Conservation (phyloP, 2,329 filamentous ascomycete species). For the Fusarium devonianum region DNA sequence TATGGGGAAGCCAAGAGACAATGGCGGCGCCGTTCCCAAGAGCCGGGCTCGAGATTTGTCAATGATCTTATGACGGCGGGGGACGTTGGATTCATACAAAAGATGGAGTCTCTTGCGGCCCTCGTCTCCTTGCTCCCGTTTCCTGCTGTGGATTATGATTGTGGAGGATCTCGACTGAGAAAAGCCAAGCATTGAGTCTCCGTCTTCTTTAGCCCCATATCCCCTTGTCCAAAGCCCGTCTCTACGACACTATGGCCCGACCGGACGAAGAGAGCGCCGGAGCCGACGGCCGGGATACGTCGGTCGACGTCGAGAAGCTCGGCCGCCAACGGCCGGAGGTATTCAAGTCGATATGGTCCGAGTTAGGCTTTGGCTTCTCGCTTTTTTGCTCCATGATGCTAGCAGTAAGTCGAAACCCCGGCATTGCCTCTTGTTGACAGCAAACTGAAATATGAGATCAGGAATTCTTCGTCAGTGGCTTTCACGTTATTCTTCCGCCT, state of each 20-base stretch:
- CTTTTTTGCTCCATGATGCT: slow-evolving; percentile 39
- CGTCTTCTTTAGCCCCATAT: neutral
- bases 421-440: neutral
- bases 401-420: slow-evolving; percentile 24
- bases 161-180: neutral
- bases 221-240: neutral
- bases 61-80: slow-evolving; percentile 10
- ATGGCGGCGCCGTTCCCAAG: slow-evolving; percentile 5
- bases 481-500: slow-evolving; percentile 65
- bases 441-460: slow-evolving; percentile 10
- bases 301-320: slow-evolving; percentile 36
- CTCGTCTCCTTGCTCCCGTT: slow-evolving; percentile 6
- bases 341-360: slow-evolving; percentile 37
- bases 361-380: slow-evolving; percentile 36
- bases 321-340: slow-evolving; percentile 38
- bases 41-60: neutral
- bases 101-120: slow-evolving; percentile 3
- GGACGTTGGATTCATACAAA: slow-evolving; percentile 14
- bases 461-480: slow-evolving; percentile 42
- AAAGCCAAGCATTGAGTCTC: neutral
- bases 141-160: neutral
- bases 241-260: slow-evolving; percentile 17
- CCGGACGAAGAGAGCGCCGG: slow-evolving; percentile 27
- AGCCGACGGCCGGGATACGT: slow-evolving; percentile 11
- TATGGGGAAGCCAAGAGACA: slow-evolving; percentile 14